Evolutionary conservation across 2,329 filamentous ascomycete species (phyloP), one percentile per base, ranked within the genome.

Genomic region (Cladorrhinum sp.): DNA sequence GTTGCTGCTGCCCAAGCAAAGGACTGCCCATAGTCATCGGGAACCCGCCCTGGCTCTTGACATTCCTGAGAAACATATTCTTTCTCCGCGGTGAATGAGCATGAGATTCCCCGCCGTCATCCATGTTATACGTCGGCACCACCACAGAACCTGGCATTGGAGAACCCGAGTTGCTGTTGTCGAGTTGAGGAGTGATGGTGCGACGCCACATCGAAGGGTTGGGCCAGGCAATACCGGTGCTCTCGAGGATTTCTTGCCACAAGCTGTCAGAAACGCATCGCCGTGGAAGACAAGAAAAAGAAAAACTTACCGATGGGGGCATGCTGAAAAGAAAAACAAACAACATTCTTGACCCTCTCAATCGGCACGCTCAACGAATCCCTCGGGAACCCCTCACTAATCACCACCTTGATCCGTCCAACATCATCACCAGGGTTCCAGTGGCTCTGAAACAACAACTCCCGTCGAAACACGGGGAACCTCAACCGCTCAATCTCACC

Each of bases 301-400:
- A 2, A 9, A 20, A 6, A 7, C 80, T 66, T 77, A 93, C 91
- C 82, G 58, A 90, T 75, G 1, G 92, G 91, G 32, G 90, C 92
- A 77, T 95, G 90, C 69, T 95, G 90, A 68, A 96, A 96, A 1
- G 91, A 88, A 73, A 96, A 95, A 13, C 84, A 83, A 23, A 92
- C 83, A 50, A 92, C 74, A 68, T 93, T 91, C 69, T 88, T 89
- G 63, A 90, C 77, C 45, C 85, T 79, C 67, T 91, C 86, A 65
- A 90, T 85, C 0, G 85, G 82, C 48, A 77, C 74, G 1, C 77
- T 75, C 1, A 75, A 59, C 1, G 77, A 83, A 61, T 82, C 79
- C 38, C 85, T 78, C 9, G 81, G 78, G 60, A 92, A 86, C 0
- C 90, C 87, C 70, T 93, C 91, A 52, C 89, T 86, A 60, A 96